Evolutionary conservation across 768 basidiomycete genomes (phyloP), one percentile per base, ranked within the genome.

Genomic region (Tephrocybe sp.): DNA sequence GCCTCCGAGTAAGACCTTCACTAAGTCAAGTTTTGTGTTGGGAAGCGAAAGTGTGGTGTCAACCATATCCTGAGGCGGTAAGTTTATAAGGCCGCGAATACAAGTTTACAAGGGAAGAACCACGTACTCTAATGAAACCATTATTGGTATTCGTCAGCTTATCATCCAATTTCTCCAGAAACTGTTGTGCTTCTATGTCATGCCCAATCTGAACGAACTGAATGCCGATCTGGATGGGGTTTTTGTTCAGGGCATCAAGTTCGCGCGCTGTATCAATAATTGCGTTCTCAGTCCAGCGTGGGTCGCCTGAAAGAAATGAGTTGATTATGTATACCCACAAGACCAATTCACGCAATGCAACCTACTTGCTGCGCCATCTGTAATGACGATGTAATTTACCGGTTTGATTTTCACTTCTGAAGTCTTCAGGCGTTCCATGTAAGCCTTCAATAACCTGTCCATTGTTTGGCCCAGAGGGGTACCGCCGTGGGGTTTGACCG

Each of bases 1-100:
- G 1, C 83, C 85, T 11, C 85, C 85, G 31, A 85, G 65, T 16
- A 87, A 68, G 33, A 81, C 75, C 63, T 86, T 87, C 54, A 79
- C 71, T 51, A 87, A 64, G 20, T 77, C 74, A 53, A 84, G 56
- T 16, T 70, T 56, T 6, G n/a, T n/a, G 10, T 69, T 74, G 3
- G 63, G 61, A 50, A 73, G 80, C 7, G 74, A 47, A 6, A 47
- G 74, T 1, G 81, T 82, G 1, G 83, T 85, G 60, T 87, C 85
- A 1, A 87, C 82, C 26, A 87, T 87, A 61, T 87, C 84, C 72
- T 82, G 45, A 11, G 20, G 2, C 13, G 16, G 14, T 6, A 17
- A 3, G 23, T 32, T n/a, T n/a, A n/a, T 20, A 8, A 19, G 33
- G 16, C 12, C 14, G 12, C 2, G 16, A 30, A 26, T 4, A 32